Base-by-base conservation (phyloP, 2,329 filamentous ascomycete species). In the Boeremia exigua region DNA sequence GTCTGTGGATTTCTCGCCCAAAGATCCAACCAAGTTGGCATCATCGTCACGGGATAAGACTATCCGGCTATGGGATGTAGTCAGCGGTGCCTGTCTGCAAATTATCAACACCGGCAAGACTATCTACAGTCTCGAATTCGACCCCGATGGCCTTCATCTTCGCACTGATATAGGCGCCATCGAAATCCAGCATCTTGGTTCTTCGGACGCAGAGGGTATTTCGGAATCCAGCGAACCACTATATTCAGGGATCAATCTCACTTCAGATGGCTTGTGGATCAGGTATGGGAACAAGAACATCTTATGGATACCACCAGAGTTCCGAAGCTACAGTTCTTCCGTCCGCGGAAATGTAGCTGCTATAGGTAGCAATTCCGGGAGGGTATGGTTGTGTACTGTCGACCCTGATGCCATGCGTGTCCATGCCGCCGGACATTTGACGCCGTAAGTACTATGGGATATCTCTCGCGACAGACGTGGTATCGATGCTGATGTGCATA, bases 251-350 rank as follows among this genome's bases (percentile, higher is more conserved):
- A 38, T 34, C n/a, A 39, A 34, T 27, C 34, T 48, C 25, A 48
- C 34, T 28, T 23, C 34, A 32, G 45, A 48, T 11, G 32, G 15
- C 5, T 15, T 8, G 15, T 48, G 45, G 45, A 39, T 48, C 15
- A 30, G 32, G 15, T 14, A 39, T 11, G 27, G 3, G 15, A 25
- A 17, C 15, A 19, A 39, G 15, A 39, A 39, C 27, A 32, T 48
- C 15, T 28, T 48, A 4, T 48, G 45, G 45, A 39, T 48, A 23
- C 45, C 45, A 14, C 15, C 34, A 48, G 45, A 48, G 27, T 48
- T 39, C 11, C 34, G 45, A 23, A 23, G 19, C 3, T 23, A 23
- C 19, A 23, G 19, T 23, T 23, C 19, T 23, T 23, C 3, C 19
- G 19, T 23, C 19, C 19, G 19, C 5, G 19, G 19, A 23, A 23